Evolutionary conservation across 352 stramenopile genomes (phyloP).

Genomic region (Phytophthora europaea): DNA sequence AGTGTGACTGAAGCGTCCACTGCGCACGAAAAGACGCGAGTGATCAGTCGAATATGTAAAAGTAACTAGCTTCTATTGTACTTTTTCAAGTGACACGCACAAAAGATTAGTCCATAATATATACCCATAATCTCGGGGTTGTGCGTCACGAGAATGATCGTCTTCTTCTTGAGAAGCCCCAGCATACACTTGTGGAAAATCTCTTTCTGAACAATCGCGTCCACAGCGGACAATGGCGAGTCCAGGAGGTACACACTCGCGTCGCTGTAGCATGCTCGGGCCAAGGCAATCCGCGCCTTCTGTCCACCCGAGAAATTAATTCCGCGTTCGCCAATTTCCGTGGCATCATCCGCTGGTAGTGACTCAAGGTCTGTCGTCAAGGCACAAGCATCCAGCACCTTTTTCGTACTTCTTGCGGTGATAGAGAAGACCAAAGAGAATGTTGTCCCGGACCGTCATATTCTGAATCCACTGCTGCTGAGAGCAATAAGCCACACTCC

Average conservation of each 20-base stretch:
- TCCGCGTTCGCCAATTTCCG: constrained; percentile 72
- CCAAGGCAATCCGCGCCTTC: constrained; percentile 68
- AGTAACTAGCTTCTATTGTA: no score
- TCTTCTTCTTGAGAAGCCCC: constrained; percentile 59
- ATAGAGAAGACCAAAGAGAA: constrained; percentile 91
- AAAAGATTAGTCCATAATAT: no score
- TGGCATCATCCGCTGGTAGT: constrained; percentile 78
- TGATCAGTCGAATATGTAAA: no score
- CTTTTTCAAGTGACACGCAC: no score
- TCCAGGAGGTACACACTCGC: constrained; percentile 58
- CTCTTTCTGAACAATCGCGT: constrained; percentile 76
- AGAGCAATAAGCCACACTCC: constrained; percentile 81
- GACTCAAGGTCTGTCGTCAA: constrained; percentile 75
- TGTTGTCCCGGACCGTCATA: constrained; percentile 81
- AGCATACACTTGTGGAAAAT: constrained; percentile 81
- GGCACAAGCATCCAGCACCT: constrained; percentile 68
- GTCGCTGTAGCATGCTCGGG: constrained; percentile 70
- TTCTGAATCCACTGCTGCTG: constrained; percentile 94
- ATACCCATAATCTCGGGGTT: constrained; percentile 66
- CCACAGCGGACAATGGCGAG: constrained; percentile 54
- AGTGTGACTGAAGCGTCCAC: no score
- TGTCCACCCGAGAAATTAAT: constrained; percentile 75
- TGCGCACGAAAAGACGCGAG: no score
- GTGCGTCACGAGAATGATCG: constrained; percentile 68
- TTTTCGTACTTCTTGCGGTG: constrained; percentile 66